Evolutionary conservation across 2,329 filamentous ascomycete genomes (phyloP).

Genomic region (Alternaria sp.): DNA sequence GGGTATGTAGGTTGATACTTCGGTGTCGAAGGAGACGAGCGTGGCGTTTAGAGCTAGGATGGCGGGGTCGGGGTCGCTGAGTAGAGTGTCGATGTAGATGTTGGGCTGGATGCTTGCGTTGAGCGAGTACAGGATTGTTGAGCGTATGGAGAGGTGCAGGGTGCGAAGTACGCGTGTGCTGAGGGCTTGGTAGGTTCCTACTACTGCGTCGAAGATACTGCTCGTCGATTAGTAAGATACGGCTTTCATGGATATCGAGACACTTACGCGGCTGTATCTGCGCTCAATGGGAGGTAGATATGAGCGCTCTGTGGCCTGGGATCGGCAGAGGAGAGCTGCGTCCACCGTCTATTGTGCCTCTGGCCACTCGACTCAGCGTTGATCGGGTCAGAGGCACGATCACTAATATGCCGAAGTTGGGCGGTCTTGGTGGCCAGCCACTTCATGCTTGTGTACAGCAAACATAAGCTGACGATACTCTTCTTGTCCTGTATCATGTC

Average conservation of each 20-base stretch:
- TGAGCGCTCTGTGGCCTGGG: slow-evolving; percentile 64
- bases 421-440: slow-evolving; percentile 87
- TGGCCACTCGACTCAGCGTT: slow-evolving; percentile 50
- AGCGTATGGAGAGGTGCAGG: slow-evolving; percentile 86
- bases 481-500: slow-evolving; percentile 92
- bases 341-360: slow-evolving; percentile 78
- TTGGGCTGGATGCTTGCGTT: slow-evolving; percentile 56
- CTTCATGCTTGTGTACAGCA: slow-evolving; percentile 97
- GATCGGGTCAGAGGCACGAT: slow-evolving; percentile 70
- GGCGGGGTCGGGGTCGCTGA: slow-evolving; percentile 77
- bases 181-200: slow-evolving; percentile 82
- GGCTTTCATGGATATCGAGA: neutral
- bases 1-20: slow-evolving; percentile 74
- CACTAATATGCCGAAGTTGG: slow-evolving; percentile 82
- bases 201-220: slow-evolving; percentile 84
- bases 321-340: slow-evolving; percentile 65
- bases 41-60: slow-evolving; percentile 85
- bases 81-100: slow-evolving; percentile 66
- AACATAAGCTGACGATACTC: slow-evolving; percentile 80
- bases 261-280: slow-evolving; percentile 78
- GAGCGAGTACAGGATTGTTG: slow-evolving; percentile 83
- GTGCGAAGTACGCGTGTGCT: slow-evolving; percentile 80
- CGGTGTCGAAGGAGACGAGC: slow-evolving; percentile 87
- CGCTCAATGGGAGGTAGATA: slow-evolving; percentile 85
- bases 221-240: slow-evolving; percentile 12